A percentile compares a stretch with the other conserved stretches of the same genome.
These are phyloP conservation scores for Rossbeevera mucosa DNA, from an alignment of 768 basidiomycete genomes.

Conservation along the genomic window DNA sequence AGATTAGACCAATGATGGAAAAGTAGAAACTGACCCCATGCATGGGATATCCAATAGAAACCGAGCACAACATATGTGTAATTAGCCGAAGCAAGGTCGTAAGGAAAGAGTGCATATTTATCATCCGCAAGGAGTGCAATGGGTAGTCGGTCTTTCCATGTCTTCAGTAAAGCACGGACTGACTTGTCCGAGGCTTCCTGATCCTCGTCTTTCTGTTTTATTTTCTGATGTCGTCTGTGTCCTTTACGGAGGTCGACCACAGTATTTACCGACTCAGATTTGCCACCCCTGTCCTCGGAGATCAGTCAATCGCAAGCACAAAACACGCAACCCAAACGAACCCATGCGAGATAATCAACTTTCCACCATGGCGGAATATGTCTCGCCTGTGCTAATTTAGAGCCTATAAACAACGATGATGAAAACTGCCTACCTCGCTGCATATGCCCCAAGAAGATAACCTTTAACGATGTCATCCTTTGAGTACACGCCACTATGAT, in stretches of 20 bases:
- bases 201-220: conserved; percentile 46
- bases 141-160: conserved; percentile 49
- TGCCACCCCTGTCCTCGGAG: conserved; percentile 53
- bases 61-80: conserved; percentile 50
- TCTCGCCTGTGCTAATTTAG: conserved; percentile 52
- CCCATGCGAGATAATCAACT: conserved; percentile 82
- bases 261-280: conserved; percentile 46
- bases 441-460: conserved; percentile 70
- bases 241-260: conserved; percentile 37
- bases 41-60: conserved; percentile 67
- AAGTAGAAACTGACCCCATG: conserved; percentile 35
- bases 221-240: conserved; percentile 28
- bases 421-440: conserved; percentile 48
- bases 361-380: conserved; percentile 57
- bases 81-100: conserved; percentile 47
- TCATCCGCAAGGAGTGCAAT: conserved; percentile 71
- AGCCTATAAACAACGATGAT: conserved; percentile 2
- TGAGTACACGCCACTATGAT: conserved; percentile 78
- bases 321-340: conserved; percentile 30
- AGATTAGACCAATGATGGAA: conserved; percentile 9
- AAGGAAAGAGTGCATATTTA: conserved; percentile 70
- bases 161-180: conserved; percentile 62
- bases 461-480: conserved; percentile 58
- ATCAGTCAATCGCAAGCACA: not conserved
- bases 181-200: conserved; percentile 68